Percentiles rank a stretch among this genome's conserved stretches.
Conservation (phyloP, 306 rosid genomes). For the Cajanus cajan region DNA sequence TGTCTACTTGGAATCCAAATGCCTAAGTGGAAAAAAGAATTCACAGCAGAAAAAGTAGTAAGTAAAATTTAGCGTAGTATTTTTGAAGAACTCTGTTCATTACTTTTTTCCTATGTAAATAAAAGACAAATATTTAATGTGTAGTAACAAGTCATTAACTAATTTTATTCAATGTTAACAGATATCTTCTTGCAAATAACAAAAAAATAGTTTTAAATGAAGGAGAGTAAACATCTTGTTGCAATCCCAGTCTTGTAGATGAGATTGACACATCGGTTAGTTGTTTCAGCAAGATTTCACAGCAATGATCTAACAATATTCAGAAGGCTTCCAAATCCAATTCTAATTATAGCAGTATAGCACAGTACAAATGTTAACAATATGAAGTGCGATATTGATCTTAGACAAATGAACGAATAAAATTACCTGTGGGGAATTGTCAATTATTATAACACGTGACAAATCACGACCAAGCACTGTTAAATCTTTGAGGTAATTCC, state of each 20-base stretch:
- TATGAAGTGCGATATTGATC: background rate
- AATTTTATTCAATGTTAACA: background rate
- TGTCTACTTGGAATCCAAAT: slow-evolving; percentile 98
- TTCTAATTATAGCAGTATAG: background rate
- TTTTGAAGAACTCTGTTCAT: background rate
- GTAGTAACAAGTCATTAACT: background rate
- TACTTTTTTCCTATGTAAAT: background rate
- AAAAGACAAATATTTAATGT: background rate
- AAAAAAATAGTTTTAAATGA: background rate
- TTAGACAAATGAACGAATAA: background rate
- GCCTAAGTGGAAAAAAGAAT: slow-evolving; percentile 54
- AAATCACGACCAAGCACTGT: slow-evolving; percentile 97
- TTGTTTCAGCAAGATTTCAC: slow-evolving; percentile 3
- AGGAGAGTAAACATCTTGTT: background rate
- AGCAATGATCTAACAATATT: background rate
- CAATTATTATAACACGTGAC: slow-evolving; percentile 76
- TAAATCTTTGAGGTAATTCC: slow-evolving; percentile 94
- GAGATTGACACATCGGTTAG: background rate
- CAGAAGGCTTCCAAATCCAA: background rate
- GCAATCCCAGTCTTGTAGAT: background rate
- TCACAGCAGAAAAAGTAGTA: slow-evolving; percentile 15
- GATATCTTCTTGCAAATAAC: background rate
- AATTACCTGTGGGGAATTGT: slow-evolving; percentile 95
- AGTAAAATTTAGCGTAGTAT: background rate
- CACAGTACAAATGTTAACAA: background rate